Base-by-base conservation (phyloP, 2,329 filamentous ascomycete species). In the Rachicladosporium sp. region DNA sequence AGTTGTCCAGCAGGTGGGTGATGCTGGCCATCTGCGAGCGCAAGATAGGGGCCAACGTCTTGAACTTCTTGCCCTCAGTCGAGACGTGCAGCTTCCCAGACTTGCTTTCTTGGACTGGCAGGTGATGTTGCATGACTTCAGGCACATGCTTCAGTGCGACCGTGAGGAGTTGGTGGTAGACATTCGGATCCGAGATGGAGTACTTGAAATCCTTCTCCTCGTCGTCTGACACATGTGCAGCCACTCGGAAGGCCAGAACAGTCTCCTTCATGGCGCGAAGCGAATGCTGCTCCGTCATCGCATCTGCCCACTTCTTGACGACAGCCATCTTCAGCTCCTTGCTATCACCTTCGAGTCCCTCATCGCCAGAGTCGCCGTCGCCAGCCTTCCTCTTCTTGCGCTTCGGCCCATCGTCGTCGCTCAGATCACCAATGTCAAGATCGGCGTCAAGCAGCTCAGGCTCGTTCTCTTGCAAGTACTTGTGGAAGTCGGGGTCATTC, bases 401-500 rank as follows among this genome's bases (percentile, higher is more conserved):
- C 36, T 74, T 69, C 13, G 68, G 65, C 37, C 76, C 74, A 32
- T 77, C 80, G 27, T 68, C 80, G 53, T 82, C 88, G 43, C 56
- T 57, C 40, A 95, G 69, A 33, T 78, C 82, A 56, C 93, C 85
- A n/a, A 94, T 76, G 19, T 79, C 80, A 35, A 95, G 66, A 53
- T 94, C 85, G 36, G 79, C 82, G 51, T 86, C 76, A 15, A 98
- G 71, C 7, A 93, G 74, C 54, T 95, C 88, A 1, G 88, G 81
- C 57, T 98, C 91, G 59, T 98, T 94, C 58, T 95, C 87, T 62
- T 94, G 80, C 43, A 98, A 68, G 60, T 91, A 95, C 62, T 93
- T 93, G 76, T 94, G 96, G 65, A 98, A 98, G 48, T 94, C 91
- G 6, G 93, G 93, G 52, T 98, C 91, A 58, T 94, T 93, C 56